Conservation (phyloP, 257 asterid species). For the Fraxinus anomala region DNA sequence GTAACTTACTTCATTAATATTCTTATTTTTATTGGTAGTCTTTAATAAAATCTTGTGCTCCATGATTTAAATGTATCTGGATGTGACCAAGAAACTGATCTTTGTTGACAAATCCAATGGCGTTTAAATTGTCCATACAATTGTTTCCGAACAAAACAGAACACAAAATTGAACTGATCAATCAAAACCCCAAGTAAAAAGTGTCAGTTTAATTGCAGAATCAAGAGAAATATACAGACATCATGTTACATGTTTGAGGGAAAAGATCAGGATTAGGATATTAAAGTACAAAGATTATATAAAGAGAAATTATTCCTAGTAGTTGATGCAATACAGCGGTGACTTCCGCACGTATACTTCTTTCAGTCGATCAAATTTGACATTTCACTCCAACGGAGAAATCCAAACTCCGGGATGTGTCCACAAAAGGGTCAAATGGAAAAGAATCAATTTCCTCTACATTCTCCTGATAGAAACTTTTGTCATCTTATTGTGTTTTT, state of each 20-base stretch:
- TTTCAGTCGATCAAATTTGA: not conserved
- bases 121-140: not conserved
- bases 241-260: not conserved
- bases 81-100: not conserved
- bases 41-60: not conserved
- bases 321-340: not conserved
- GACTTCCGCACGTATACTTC: not conserved
- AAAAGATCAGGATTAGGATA: not conserved
- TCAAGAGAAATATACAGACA: not conserved
- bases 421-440: not conserved
- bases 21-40: not conserved
- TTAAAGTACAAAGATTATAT: not conserved
- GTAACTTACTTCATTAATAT: no score
- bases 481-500: conserved; percentile 32
- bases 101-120: not conserved
- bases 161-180: not conserved
- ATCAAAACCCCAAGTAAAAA: not conserved
- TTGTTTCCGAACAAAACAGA: not conserved
- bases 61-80: not conserved
- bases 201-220: not conserved
- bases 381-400: not conserved
- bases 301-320: not conserved
- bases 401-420: not conserved
- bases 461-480: not conserved
- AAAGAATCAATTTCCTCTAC: not conserved